Evolutionary conservation across 306 rosid genomes (phyloP).

Genomic region (Vicia sativa): DNA sequence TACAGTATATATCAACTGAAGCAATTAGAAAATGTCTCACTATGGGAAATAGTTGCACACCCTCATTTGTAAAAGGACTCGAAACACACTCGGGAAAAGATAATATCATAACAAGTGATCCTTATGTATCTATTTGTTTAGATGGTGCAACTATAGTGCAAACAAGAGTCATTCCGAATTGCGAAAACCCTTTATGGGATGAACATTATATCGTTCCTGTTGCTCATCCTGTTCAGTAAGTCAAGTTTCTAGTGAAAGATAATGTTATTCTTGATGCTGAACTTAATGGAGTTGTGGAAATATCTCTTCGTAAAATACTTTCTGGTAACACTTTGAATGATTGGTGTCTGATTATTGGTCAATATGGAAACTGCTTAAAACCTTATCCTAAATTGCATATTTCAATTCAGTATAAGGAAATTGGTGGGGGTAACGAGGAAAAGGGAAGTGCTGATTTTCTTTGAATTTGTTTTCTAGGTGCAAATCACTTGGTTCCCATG

Average conservation of each 20-base stretch:
- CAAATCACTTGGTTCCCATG: conserved; percentile 71
- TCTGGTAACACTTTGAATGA: conserved; percentile 51
- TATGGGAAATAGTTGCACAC: conserved; percentile 51
- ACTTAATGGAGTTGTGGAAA: conserved; percentile 64
- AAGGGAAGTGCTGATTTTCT: conserved; percentile 19
- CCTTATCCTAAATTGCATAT: conserved; percentile 70
- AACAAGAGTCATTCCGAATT: conserved; percentile 60
- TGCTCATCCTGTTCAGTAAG: conserved; percentile 59
- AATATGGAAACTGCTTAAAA: conserved; percentile 46
- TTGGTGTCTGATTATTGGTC: conserved; percentile 66
- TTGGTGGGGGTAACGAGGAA: conserved; percentile 24
- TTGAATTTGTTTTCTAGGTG: conserved; percentile 49
- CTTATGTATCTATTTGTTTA: conserved; percentile 68
- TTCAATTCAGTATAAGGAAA: conserved; percentile 53
- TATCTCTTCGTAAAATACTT: conserved; percentile 50
- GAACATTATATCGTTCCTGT: conserved; percentile 67
- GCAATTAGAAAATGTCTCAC: conserved; percentile 60
- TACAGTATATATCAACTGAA: conserved; percentile 55
- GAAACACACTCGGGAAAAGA: conserved; percentile 48
- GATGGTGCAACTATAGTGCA: conserved; percentile 73
- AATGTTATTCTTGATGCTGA: conserved; percentile 77
- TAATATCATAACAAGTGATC: conserved; percentile 67
- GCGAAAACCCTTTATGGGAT: conserved; percentile 72
- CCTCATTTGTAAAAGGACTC: conserved; percentile 48
- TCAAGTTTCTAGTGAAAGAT: conserved; percentile 70